Percentiles rank a stretch among this genome's conserved stretches.
Evolutionary conservation across 176 grass and related monocot genomes (phyloP).

Genomic region (Rhynchospora tenuis): DNA sequence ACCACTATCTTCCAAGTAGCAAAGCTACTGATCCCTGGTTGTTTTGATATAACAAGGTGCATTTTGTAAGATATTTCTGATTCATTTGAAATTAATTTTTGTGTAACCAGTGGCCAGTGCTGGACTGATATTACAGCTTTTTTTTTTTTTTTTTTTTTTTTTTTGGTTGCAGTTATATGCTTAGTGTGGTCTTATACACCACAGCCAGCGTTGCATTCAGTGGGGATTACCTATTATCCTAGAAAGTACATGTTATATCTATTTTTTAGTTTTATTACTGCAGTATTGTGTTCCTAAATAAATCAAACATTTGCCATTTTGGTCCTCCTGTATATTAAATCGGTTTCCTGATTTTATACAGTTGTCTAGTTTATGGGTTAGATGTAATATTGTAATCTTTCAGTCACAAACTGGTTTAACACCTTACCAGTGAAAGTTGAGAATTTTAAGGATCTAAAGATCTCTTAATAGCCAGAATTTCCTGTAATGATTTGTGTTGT

Average conservation of each 20-base stretch:
- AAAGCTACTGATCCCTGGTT: background rate
- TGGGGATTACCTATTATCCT: slow-evolving; percentile 83
- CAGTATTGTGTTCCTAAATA: too few relatives aligned
- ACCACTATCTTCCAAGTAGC: too few relatives aligned
- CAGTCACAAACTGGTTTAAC: background rate
- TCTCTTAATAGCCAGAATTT: too few relatives aligned
- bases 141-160: background rate
- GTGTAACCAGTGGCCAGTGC: background rate
- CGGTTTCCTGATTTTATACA: too few relatives aligned
- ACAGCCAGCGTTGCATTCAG: slow-evolving; percentile 34
- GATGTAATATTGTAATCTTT: background rate
- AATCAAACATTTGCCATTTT: too few relatives aligned
- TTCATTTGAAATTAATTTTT: background rate
- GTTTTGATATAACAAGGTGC: background rate
- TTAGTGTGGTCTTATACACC: slow-evolving; percentile 63
- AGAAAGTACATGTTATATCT: slow-evolving; percentile 39
- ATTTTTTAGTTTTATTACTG: too few relatives aligned
- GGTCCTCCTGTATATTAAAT: too few relatives aligned
- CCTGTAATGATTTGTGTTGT: too few relatives aligned
- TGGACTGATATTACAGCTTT: background rate
- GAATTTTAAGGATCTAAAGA: background rate
- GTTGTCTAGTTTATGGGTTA: background rate
- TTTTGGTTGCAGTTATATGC: slow-evolving; percentile 28
- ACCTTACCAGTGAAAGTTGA: background rate
- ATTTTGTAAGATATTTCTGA: background rate